Base-by-base conservation (phyloP, 129 eudicot species). In the Logfia minima region DNA sequence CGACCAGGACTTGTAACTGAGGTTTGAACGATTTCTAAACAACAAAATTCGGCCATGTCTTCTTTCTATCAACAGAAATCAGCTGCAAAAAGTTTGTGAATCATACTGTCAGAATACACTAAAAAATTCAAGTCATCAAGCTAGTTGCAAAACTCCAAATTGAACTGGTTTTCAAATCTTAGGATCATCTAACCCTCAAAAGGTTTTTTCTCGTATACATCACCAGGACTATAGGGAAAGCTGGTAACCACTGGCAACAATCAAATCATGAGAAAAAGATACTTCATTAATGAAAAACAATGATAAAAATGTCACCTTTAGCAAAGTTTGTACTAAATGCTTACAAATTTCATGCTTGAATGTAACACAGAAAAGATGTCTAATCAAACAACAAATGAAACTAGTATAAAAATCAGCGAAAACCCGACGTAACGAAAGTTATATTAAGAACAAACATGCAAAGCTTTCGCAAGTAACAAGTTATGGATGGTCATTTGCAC, bases 81-180 rank as follows among this genome's bases (percentile, higher is more conserved):
- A 59, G 69, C 78, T 74, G 78, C 69, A 74, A 39, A 59, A 71
- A 13, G 31, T 51, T 34, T 13, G 77, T 29, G 18, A 52, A 34
- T 51, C 63, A 51, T 18, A 18, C 9, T 8, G 10, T 56, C 63
- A 56, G 63, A 56, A 60, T 26, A 48, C 59, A 23, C 24, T 19
- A 5, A 11, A n/a, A 31, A 32, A 13, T 0, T 55, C 26, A 3
- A 3, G 24, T 74, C 55, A 74, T 60, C 37, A 23, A 1, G 37
- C 41, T 45, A 29, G 7, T 11, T 61, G 56, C 14, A 17, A 41
- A 60, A 41, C 23, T 51, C 41, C 32, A 52, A 64, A 37, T 37
- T 5, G 18, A 62, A 45, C 53, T 45, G 53, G 53, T 45, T 45
- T 45, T 45, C 5, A 13, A 45, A 11, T 11, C 17, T 11, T 45